These are phyloP conservation scores for Neopestalotiopsis rosae DNA, from an alignment of 2,329 filamentous ascomycete species.

Conservation along the genomic window DNA sequence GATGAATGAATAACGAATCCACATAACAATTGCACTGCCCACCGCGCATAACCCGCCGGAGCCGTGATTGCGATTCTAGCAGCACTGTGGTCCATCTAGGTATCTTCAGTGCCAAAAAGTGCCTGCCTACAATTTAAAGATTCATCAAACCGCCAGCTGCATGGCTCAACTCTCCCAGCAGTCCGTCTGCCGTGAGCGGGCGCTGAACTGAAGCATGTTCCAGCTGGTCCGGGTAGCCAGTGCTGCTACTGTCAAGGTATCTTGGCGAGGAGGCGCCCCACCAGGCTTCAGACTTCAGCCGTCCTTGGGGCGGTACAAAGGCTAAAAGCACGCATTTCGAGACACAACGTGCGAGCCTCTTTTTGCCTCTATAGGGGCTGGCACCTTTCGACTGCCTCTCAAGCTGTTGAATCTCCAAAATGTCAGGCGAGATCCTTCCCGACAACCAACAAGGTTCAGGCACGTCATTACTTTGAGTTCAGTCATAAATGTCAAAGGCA, in stretches of 20 bases:
- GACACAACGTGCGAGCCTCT: background rate
- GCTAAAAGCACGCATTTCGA: background rate
- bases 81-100: too few relatives aligned
- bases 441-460: background rate
- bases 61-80: background rate
- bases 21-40: too few relatives aligned
- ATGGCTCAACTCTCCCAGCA: background rate
- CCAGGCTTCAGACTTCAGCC: conserved; percentile 6
- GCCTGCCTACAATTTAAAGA: too few relatives aligned
- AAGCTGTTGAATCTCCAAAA: background rate
- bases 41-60: background rate
- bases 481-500: background rate
- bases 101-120: too few relatives aligned
- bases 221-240: background rate
- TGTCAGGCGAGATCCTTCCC: background rate
- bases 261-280: background rate
- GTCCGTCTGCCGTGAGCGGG: background rate
- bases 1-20: too few relatives aligned
- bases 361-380: background rate
- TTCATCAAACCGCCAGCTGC: background rate
- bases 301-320: background rate
- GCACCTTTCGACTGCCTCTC: background rate
- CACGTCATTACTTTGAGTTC: conserved; percentile 2
- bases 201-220: background rate
- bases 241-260: background rate